Base-by-base conservation (phyloP, 192 early-diverging fungal species). In the Backusella luteola region DNA sequence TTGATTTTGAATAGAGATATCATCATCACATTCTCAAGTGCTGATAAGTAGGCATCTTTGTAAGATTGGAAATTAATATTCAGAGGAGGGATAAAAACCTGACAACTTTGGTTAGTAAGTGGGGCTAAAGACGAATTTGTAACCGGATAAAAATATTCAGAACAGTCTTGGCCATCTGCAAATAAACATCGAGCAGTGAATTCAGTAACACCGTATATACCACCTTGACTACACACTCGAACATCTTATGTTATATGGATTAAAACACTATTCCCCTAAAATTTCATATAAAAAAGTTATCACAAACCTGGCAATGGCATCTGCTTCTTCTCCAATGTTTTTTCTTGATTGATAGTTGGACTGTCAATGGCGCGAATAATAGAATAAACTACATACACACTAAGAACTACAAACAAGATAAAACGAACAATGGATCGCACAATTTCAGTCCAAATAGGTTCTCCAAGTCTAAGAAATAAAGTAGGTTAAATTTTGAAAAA, bases 391-490 rank as follows among this genome's bases (percentile, higher is more conserved):
- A 75, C 12, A 11, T 66, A 67, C 19, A 42, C 23, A 3, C 46
- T 32, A 23, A 75, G 66, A 17, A 67, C 9, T 34, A 67, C 38
- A 59, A 67, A 68, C 36, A 66, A 41, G 26, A 75, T 29, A 32
- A 66, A 35, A 34, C 67, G 73, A 0, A 42, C 44, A 75, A 63
- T 46, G 44, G 67, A 41, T 14, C 73, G 73, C 17, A 32, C 46
- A n/a, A 63, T 75, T 67, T 75, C 73, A 46, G 73, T 66, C 73
- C 73, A 75, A 19, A 75, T n/a, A 8, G 73, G 73, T 29, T 75
- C 73, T 67, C 73, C 73, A 39, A 14, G 34, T 67, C 66, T 67
- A 67, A 29, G 34, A 67, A 67, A 44, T 44, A 44, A 3, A 15
- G 3, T 44, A 4, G 14, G 14, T 44, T 44, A 15, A 44, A 12